Evolutionary conservation across 768 basidiomycete species (phyloP).

Genomic region (Antrodiella citrinella): DNA sequence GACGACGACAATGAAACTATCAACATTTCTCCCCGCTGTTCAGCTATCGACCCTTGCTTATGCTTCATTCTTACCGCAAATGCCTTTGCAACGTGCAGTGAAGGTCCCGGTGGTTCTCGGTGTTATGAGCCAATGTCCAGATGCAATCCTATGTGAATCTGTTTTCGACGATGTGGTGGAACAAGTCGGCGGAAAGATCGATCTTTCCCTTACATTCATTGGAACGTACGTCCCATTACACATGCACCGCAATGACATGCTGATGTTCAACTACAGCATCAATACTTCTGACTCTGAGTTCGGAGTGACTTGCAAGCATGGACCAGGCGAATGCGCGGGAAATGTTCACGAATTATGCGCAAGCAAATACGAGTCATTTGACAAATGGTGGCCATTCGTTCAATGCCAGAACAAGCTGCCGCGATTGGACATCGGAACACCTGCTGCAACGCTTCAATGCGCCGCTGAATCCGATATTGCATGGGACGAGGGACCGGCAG

Average conservation of each 20-base stretch:
- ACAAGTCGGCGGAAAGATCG: slow-evolving; percentile 53
- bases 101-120: slow-evolving; percentile 47
- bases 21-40: neutral
- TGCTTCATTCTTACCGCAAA: neutral
- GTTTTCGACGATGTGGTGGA: slow-evolving; percentile 67
- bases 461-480: slow-evolving; percentile 55
- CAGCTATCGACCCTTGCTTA: neutral
- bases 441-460: slow-evolving; percentile 58
- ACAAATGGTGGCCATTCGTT: slow-evolving; percentile 78
- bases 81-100: slow-evolving; percentile 4
- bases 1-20: neutral
- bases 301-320: slow-evolving; percentile 81
- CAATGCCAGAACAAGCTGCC: slow-evolving; percentile 73
- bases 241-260: neutral
- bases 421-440: slow-evolving; percentile 52
- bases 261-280: slow-evolving; percentile 29
- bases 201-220: slow-evolving; percentile 65
- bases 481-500: slow-evolving; percentile 55
- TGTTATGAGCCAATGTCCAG: slow-evolving; percentile 72
- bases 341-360: slow-evolving; percentile 88
- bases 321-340: slow-evolving; percentile 73
- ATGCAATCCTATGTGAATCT: slow-evolving; percentile 75
- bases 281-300: slow-evolving; percentile 60
- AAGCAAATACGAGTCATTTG: slow-evolving; percentile 43
- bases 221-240: slow-evolving; percentile 45